phyloP scores from a whole-genome alignment of 371 early-diverging fungal genomes.

The Syncephalastrum sp. region DNA sequence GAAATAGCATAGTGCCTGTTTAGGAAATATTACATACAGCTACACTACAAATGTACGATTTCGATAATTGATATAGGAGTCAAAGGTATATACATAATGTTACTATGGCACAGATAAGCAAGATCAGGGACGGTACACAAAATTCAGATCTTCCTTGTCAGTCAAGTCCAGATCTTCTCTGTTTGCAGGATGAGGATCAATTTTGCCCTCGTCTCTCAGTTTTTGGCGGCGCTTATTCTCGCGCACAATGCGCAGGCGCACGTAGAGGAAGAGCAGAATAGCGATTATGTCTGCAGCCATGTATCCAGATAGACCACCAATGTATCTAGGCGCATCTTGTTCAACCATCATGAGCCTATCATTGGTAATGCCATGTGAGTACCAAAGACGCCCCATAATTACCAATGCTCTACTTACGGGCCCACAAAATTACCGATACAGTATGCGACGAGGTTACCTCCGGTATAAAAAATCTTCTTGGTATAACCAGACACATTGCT shows the following conservation, averaged over 20 bases:
- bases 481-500: slow-evolving; percentile 20
- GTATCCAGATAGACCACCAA: slow-evolving; percentile 19
- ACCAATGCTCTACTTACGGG: too few relatives aligned
- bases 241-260: slow-evolving; percentile 7
- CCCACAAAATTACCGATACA: neutral
- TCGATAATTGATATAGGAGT: too few relatives aligned
- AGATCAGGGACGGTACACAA: slow-evolving; percentile 30
- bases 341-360: slow-evolving; percentile 19
- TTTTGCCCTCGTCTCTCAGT: slow-evolving; percentile 5
- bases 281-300: slow-evolving; percentile 26
- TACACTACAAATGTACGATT: too few relatives aligned
- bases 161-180: slow-evolving; percentile 28
- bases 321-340: slow-evolving; percentile 13
- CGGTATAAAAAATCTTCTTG: slow-evolving; percentile 21
- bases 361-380: slow-evolving; percentile 1
- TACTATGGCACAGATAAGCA: too few relatives aligned
- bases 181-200: slow-evolving; percentile 5
- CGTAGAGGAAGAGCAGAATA: slow-evolving; percentile 17
- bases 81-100: too few relatives aligned
- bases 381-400: slow-evolving; percentile 17
- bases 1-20: too few relatives aligned
- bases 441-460: slow-evolving; percentile 11
- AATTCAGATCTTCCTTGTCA: slow-evolving; percentile 37
- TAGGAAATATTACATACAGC: too few relatives aligned
- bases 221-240: slow-evolving; percentile 12